phyloP scores from a whole-genome alignment of 495 filamentous ascomycete species.

The Articulospora tetracladia region DNA sequence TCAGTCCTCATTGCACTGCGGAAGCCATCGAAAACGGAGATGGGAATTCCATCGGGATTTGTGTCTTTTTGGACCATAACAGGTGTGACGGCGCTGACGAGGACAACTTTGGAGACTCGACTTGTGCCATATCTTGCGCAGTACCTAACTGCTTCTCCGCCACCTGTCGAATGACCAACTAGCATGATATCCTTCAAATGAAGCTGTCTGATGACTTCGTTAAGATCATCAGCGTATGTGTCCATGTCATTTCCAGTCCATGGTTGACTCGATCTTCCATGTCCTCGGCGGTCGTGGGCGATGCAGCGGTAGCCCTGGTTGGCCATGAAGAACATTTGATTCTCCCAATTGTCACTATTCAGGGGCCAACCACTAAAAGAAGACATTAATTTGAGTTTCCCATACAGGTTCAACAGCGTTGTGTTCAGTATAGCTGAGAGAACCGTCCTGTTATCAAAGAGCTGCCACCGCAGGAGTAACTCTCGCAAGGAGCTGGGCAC shows the following conservation, averaged over 20 bases:
- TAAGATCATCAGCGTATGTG: constrained; percentile 34
- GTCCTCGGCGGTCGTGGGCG: constrained; percentile 40
- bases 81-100: constrained; percentile 35
- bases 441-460: too few species aligned
- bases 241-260: constrained; percentile 39
- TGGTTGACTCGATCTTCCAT: constrained; percentile 38
- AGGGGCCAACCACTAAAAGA: constrained; percentile 39
- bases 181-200: constrained; percentile 31
- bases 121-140: constrained; percentile 32
- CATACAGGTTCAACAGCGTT: too few species aligned
- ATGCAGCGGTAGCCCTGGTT: constrained; percentile 36
- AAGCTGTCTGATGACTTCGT: constrained; percentile 33
- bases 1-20: constrained; percentile 32
- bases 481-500: not conserved
- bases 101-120: constrained; percentile 35
- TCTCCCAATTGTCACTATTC: constrained; percentile 39
- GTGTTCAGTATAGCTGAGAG: too few species aligned
- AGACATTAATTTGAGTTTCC: too few species aligned
- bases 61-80: constrained; percentile 31
- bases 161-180: constrained; percentile 40
- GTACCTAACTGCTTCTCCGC: constrained; percentile 36
- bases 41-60: constrained; percentile 32
- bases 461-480: too few species aligned
- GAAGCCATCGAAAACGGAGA: constrained; percentile 35
- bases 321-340: constrained; percentile 37